A percentile compares a stretch with the other conserved stretches of the same genome.
Conservation (phyloP, 305 asterid species). For the Fraxinus xanthoxyloides region DNA sequence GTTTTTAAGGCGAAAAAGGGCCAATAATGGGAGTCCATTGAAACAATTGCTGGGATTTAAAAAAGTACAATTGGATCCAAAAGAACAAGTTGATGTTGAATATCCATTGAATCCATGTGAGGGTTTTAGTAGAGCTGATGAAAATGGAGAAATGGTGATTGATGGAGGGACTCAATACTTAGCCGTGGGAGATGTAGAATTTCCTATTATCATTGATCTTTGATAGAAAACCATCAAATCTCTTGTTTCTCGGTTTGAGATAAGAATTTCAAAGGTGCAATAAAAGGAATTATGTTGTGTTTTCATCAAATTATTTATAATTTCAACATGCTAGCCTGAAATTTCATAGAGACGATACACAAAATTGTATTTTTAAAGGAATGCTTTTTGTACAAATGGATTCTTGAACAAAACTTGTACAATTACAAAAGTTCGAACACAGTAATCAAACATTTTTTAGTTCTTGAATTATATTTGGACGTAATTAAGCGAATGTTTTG, state of each 20-base stretch:
- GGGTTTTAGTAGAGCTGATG: conserved; percentile 52
- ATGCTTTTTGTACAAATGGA: neutral
- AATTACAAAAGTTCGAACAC: neutral
- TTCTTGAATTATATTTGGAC: neutral
- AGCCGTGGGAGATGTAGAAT: conserved; percentile 51
- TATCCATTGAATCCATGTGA: conserved; percentile 65
- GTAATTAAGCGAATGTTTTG: neutral
- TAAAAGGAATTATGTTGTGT: neutral
- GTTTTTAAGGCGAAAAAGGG: conserved; percentile 30
- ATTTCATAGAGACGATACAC: neutral
- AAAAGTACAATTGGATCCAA: conserved; percentile 40
- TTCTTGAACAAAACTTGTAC: neutral
- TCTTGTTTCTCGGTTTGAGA: neutral
- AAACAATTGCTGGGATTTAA: conserved; percentile 67
- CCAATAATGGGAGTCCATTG: conserved; percentile 31
- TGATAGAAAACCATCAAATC: conserved; percentile 2
- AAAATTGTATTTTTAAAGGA: too few species aligned
- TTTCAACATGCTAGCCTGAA: neutral
- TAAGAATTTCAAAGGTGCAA: neutral
- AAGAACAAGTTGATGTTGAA: conserved; percentile 35
- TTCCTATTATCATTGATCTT: conserved; percentile 23
- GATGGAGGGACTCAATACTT: conserved; percentile 51
- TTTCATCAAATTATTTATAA: neutral
- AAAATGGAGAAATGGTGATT: conserved; percentile 61
- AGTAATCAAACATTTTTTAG: neutral